These are phyloP conservation scores for Blastomyces emzantsi DNA, from an alignment of 2,329 filamentous ascomycete species.

Conservation along the genomic window DNA sequence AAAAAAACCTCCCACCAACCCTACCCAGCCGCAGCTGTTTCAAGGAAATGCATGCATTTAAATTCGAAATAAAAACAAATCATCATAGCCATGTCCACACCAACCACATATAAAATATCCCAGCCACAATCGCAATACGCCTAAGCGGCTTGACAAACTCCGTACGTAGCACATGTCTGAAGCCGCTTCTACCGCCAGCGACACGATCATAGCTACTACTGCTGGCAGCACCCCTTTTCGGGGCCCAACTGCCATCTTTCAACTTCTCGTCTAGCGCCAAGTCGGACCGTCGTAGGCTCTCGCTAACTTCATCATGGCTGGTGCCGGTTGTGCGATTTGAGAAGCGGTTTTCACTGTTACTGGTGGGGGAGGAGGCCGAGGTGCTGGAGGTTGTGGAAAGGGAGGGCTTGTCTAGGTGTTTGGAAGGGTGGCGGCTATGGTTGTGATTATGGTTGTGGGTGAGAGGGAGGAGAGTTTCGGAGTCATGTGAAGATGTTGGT, in stretches of 20 bases:
- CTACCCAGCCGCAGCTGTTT: background rate
- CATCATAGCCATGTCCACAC: constrained; percentile 50
- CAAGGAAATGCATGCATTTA: background rate
- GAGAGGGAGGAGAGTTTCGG: constrained; percentile 24
- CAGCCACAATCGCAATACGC: constrained; percentile 54
- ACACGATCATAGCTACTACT: constrained; percentile 3
- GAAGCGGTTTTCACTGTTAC: constrained; percentile 11
- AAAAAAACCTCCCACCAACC: background rate
- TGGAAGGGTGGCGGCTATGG: constrained; percentile 21
- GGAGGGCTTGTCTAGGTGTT: constrained; percentile 25
- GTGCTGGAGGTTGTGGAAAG: constrained; percentile 13
- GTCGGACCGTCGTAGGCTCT: constrained; percentile 27
- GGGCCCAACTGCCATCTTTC: constrained; percentile 20
- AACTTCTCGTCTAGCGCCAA: constrained; percentile 23
- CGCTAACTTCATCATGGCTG: constrained; percentile 21
- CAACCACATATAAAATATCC: constrained; percentile 58
- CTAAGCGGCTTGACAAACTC: constrained; percentile 56
- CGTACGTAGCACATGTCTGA: constrained; percentile 41
- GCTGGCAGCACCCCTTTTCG: background rate
- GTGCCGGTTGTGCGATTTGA: constrained; percentile 9
- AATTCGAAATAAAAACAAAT: background rate
- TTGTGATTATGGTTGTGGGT: constrained; percentile 23
- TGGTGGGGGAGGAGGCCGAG: constrained; percentile 5
- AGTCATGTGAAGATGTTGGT: constrained; percentile 10
- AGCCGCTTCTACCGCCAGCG: constrained; percentile 22